Base-by-base conservation (phyloP, 345 rosid genomes). In the Euphorbia pulcherrima region DNA sequence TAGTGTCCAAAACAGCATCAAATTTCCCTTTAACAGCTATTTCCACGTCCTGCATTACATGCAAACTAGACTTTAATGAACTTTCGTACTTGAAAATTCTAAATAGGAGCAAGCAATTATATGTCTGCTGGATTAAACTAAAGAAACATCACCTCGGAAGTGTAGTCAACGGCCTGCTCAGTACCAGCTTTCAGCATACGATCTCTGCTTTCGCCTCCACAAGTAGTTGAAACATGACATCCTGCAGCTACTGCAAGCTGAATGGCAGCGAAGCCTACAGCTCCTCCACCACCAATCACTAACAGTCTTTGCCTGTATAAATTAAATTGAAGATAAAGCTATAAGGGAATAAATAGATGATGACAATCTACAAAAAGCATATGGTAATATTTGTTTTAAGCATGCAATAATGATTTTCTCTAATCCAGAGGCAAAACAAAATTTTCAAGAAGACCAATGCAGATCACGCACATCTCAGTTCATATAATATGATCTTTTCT, bases 1-100 rank as follows among this genome's bases (percentile, higher is more conserved):
- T 90, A 59, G 99, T 94, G 78, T 94, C 99, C 76, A 94, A 75
- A 67, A 90, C 99, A 56, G 90, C 91, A 75, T 90, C 96, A 74
- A 90, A 94, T 77, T 80, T 87, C 72, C 94, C 96, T 74, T 81
- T 90, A 33, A 93, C 86, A 41, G 81, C 94, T 80, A 84, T 57
- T 73, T 90, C 97, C 67, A 90, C 72, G 68, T 93, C 90, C 97
- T 93, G 86, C 20, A 68, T 67, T 52, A 60, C 59, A 72, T 76
- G 60, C 56, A 75, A 5, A 53, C 40, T 69, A 40, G 54, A 62
- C 50, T 27, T 28, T 0, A 13, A 24, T 12, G 46, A 65, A 64
- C 50, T 44, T 2, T 44, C 17, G 1, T 18, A 40, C 29, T 20
- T 41, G 24, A 4, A 62, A 60, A 63, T 57, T 44, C 33, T 30